Percentiles rank a stretch among this genome's conserved stretches.
Evolutionary conservation across 2,329 filamentous ascomycete species (phyloP).

Genomic region (Colletotrichum sp.): DNA sequence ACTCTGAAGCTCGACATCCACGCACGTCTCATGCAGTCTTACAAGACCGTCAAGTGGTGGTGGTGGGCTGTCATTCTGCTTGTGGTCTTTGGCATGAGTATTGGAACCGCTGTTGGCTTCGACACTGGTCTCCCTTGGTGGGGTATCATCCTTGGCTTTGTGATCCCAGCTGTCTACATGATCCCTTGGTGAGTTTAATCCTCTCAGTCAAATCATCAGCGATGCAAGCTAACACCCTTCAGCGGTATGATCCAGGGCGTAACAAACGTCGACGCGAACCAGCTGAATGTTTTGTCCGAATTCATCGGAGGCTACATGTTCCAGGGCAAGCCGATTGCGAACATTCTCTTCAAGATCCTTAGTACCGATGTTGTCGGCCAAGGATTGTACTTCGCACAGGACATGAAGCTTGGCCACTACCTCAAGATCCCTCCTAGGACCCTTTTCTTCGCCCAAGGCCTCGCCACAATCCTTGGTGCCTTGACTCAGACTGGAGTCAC

Average conservation of each 20-base stretch:
- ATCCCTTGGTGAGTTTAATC: slow-evolving; percentile 50
- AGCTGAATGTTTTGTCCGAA: slow-evolving; percentile 21
- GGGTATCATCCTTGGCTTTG: slow-evolving; percentile 45
- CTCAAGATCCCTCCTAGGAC: slow-evolving; percentile 63
- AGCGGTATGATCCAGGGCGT: slow-evolving; percentile 46
- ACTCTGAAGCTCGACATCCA: slow-evolving; percentile 32
- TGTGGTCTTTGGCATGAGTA: slow-evolving; percentile 36
- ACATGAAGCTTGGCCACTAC: slow-evolving; percentile 49
- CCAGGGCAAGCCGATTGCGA: slow-evolving; percentile 37
- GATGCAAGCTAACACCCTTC: not conserved
- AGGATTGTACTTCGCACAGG: slow-evolving; percentile 50
- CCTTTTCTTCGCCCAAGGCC: slow-evolving; percentile 66
- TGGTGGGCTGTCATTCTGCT: slow-evolving; percentile 60
- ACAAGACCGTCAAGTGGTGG: slow-evolving; percentile 62
- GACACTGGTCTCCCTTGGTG: slow-evolving; percentile 66
- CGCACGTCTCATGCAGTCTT: slow-evolving; percentile 60
- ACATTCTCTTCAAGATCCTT: slow-evolving; percentile 38
- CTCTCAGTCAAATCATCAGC: not conserved
- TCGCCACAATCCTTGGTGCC: slow-evolving; percentile 49
- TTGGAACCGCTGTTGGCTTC: slow-evolving; percentile 48
- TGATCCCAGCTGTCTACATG: slow-evolving; percentile 38
- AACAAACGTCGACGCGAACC: slow-evolving; percentile 51
- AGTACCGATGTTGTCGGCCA: slow-evolving; percentile 36
- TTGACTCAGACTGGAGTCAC: slow-evolving; percentile 40
- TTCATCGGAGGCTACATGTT: slow-evolving; percentile 55